Evolutionary conservation across 75 land plant genomes (phyloP).

Genomic region (Sequoiadendron giganteum): DNA sequence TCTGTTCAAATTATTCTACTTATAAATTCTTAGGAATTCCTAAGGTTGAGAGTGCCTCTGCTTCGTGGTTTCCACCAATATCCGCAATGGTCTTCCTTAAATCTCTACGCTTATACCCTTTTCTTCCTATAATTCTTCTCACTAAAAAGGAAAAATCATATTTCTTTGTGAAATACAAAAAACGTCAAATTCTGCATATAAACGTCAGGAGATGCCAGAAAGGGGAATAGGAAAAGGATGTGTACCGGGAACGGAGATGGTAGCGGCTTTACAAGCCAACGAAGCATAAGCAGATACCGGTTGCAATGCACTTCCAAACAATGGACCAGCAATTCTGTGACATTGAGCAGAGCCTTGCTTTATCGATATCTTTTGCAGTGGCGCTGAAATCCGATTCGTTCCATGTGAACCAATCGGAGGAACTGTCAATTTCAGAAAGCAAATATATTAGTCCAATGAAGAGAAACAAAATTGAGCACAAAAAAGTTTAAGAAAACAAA

Average conservation of each 20-base stretch:
- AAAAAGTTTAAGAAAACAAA: not conserved
- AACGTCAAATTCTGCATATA: no score
- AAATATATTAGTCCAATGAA: not conserved
- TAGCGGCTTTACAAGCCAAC: not conserved
- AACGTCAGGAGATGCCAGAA: no score
- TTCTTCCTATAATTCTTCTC: not conserved
- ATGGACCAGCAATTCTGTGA: no score
- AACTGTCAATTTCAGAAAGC: not conserved
- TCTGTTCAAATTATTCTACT: no score
- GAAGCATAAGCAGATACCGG: not conserved
- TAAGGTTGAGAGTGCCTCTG: not conserved
- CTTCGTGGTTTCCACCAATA: not conserved
- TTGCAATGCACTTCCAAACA: not conserved
- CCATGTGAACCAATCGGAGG: not conserved
- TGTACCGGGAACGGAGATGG: not conserved
- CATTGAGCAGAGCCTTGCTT: not conserved
- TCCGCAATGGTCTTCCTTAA: not conserved
- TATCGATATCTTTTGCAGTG: not conserved
- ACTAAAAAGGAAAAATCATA: no score
- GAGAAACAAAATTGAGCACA: not conserved
- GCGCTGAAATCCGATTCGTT: not conserved
- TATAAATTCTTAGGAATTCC: no score
- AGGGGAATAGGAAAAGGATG: not conserved
- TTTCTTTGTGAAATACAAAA: not conserved
- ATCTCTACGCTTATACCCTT: not conserved